phyloP scores from a whole-genome alignment of 768 basidiomycete genomes.

The Trametes cinnabarina region DNA sequence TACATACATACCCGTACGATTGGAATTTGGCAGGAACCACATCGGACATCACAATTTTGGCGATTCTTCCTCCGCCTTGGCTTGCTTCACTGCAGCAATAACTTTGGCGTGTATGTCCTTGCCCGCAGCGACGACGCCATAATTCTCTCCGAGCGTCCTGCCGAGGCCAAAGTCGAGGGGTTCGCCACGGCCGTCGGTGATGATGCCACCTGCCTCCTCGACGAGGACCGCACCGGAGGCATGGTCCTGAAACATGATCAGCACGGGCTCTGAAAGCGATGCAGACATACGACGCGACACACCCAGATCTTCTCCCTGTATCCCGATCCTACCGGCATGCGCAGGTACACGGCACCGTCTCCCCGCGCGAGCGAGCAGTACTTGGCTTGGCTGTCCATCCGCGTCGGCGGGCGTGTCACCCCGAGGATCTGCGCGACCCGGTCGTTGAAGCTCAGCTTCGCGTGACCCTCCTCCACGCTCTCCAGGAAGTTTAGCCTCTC shows the following conservation, averaged over 20 bases:
- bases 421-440: constrained; percentile 65
- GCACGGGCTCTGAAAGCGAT: background rate
- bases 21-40: too few relatives aligned
- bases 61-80: constrained; percentile 35
- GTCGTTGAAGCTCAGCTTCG: constrained; percentile 81
- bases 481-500: constrained; percentile 72
- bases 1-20: too few relatives aligned
- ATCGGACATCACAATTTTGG: background rate
- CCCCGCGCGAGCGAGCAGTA: constrained; percentile 85
- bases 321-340: constrained; percentile 73
- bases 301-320: constrained; percentile 99
- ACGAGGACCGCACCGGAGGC: constrained; percentile 84
- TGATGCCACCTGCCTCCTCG: constrained; percentile 85
- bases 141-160: constrained; percentile 80
- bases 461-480: constrained; percentile 89
- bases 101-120: constrained; percentile 67
- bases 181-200: constrained; percentile 79
- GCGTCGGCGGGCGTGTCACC: constrained; percentile 60
- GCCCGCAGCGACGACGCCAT: constrained; percentile 82
- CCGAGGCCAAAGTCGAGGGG: constrained; percentile 85
- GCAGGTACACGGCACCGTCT: constrained; percentile 78
- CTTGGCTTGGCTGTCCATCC: constrained; percentile 98
- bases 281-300: constrained; percentile 19
- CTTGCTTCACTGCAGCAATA: constrained; percentile 70
- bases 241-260: constrained; percentile 62